Base-by-base conservation (phyloP, 129 eudicot genomes). In the Tagetes patula region DNA sequence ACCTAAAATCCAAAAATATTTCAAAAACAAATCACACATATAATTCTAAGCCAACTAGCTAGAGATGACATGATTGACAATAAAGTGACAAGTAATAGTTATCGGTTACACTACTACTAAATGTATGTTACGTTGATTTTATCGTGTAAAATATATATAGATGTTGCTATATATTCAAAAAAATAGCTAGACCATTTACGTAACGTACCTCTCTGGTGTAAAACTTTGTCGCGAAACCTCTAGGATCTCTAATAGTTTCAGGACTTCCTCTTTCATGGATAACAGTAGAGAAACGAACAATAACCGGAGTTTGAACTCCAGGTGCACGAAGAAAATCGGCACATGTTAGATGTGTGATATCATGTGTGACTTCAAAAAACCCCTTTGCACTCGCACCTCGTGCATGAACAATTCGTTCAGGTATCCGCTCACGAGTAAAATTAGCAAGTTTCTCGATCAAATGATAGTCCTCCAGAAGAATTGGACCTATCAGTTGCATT, bases 341-440 rank as follows among this genome's bases (percentile, higher is more conserved):
- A 71, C 96, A 90, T 2, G 96, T 77, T 64, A 90, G 95, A 74
- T 85, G 82, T 8, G 91, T 67, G 47, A 90, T 79, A 59, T 90
- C 96, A 75, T 90, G 95, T 38, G 96, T 90, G 80, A 90, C 96
- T 83, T 90, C 96, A 42, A 90, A 90, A 71, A 90, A 90, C 3
- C 96, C 96, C 84, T 90, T 90, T 76, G 96, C 96, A 76, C 96
- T 87, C 6, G 96, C 95, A 69, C 96, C 95, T 58, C 96, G 82
- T 11, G 96, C 96, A 42, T 87, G 96, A 33, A 90, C 96, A 37
- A 90, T 89, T 42, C 95, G 96, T 78, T 90, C 96, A 8, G 96
- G 96, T 72, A 87, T 90, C 65, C 96, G 69, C 66, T 90, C 96
- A 39, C 96, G 79, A 11, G 87, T 91, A 68, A 87, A 90, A 67